Percentiles rank a stretch among this genome's conserved stretches.
Evolutionary conservation across 768 basidiomycete genomes (phyloP).

Genomic region (Mycena metata): DNA sequence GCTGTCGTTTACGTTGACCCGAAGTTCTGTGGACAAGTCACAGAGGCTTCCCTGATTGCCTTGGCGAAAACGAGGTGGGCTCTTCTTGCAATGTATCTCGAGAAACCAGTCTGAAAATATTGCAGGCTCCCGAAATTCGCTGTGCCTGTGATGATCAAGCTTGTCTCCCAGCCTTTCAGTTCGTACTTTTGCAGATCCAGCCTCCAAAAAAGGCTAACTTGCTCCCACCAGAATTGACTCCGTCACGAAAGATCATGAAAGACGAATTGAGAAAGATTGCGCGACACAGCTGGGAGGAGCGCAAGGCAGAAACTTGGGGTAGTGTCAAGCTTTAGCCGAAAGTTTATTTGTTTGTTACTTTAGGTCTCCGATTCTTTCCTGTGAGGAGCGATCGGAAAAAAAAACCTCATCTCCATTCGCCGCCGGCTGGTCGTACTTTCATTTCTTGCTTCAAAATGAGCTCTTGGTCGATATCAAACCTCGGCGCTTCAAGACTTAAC

Average conservation of each 20-base stretch:
- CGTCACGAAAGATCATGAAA: constrained; percentile 74
- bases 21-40: constrained; percentile 58
- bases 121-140: constrained; percentile 65
- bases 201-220: constrained; percentile 9
- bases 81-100: neutral
- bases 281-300: constrained; percentile 56
- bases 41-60: constrained; percentile 63
- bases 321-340: constrained; percentile 15
- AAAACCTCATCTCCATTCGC: no score
- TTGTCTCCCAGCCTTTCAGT: constrained; percentile 64
- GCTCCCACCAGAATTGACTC: constrained; percentile 59
- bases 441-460: no score
- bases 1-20: constrained; percentile 66
- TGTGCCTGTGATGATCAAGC: constrained; percentile 71
- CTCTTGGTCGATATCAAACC: no score
- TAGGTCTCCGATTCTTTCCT: neutral
- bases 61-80: constrained; percentile 59
- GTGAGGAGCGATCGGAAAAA: no score
- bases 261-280: constrained; percentile 63
- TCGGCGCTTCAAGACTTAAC: constrained; percentile 56
- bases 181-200: neutral
- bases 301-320: constrained; percentile 29
- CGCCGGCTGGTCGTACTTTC: no score
- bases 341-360: neutral
- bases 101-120: no score